Evolutionary conservation across 2,329 filamentous ascomycete genomes (phyloP), one percentile per base, ranked within the genome.

Genomic region (Fusarium fracticaudum): DNA sequence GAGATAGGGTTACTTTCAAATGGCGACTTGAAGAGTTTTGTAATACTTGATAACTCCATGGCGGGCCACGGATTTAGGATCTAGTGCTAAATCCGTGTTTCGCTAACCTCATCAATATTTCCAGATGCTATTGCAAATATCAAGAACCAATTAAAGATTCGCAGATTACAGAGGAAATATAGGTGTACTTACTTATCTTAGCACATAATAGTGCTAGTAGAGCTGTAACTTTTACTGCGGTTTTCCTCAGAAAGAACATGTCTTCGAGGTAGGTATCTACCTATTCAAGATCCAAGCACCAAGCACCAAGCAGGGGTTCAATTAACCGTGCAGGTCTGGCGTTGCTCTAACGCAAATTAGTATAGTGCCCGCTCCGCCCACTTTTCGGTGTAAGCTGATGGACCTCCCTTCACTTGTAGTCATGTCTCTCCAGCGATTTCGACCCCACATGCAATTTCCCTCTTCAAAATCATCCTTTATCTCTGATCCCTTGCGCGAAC

Each of bases 31-130:
- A 17, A 38, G 51, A 12, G 22, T 37, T 26, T 54, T 54, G 18
- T 38, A 12, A 38, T 38, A 15, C 35, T 54, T 44, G 26, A 10
- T 67, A 67, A 67, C 53, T 67, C 65, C 65, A 61, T 20, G 20
- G 18, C 44, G 22, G 29, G 40, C 22, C 11, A 29, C 65, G 65
- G 65, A 68, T 37, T 68, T 68, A 68, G 58, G n/a, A 47, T 38
- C 26, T 37, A 55, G 24, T 40, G 51, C 26, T 61, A 67, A 61
- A 24, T 68, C 65, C 40, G 53, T 35, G 15, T 29, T 58, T 41
- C 4, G 22, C n/a, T 18, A 60, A 26, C 15, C 18, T 61, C 22
- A 18, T 37, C 20, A 37, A n/a, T 22, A 29, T 37, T 35, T 47
- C 31, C 6, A 20, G 45, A 9, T 48, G 29, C 40, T 29, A 17